These are phyloP conservation scores for Forsythia suspensa DNA, from an alignment of 257 asterid species.

Conservation along the genomic window DNA sequence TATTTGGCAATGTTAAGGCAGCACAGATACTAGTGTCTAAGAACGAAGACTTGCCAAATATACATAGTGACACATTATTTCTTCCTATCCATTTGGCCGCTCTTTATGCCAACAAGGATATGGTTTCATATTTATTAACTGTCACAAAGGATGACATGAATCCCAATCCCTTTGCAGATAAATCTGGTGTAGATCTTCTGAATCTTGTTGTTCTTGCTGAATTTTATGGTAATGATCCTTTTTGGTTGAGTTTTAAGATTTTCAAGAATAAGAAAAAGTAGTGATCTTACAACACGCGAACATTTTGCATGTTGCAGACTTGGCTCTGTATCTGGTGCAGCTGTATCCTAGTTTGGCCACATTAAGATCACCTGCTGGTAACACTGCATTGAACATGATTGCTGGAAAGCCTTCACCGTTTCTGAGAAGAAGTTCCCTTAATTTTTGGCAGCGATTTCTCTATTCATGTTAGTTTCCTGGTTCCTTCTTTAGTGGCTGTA, in stretches of 20 bases:
- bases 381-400: constrained; percentile 30
- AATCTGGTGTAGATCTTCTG: constrained; percentile 40
- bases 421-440: constrained; percentile 24
- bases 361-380: constrained; percentile 30
- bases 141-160: constrained; percentile 35
- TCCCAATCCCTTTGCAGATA: constrained; percentile 32
- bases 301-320: constrained; percentile 22
- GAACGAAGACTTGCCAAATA: constrained; percentile 26
- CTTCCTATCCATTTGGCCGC: constrained; percentile 40
- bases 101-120: constrained; percentile 39
- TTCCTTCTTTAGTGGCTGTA: background rate
- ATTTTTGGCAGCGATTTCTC: constrained; percentile 27
- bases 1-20: constrained; percentile 34
- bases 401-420: constrained; percentile 35
- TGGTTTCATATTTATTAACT: constrained; percentile 36
- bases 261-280: background rate
- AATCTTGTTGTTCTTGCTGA: constrained; percentile 37
- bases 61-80: background rate
- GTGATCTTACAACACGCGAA: background rate
- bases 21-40: constrained; percentile 29
- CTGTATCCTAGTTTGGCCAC: constrained; percentile 37
- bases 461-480: constrained; percentile 31
- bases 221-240: constrained; percentile 32
- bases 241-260: background rate
- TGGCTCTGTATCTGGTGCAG: constrained; percentile 39